These are phyloP conservation scores for Pichiaceae sp. DNA, from an alignment of 1,139 yeast genomes.

Conservation along the genomic window DNA sequence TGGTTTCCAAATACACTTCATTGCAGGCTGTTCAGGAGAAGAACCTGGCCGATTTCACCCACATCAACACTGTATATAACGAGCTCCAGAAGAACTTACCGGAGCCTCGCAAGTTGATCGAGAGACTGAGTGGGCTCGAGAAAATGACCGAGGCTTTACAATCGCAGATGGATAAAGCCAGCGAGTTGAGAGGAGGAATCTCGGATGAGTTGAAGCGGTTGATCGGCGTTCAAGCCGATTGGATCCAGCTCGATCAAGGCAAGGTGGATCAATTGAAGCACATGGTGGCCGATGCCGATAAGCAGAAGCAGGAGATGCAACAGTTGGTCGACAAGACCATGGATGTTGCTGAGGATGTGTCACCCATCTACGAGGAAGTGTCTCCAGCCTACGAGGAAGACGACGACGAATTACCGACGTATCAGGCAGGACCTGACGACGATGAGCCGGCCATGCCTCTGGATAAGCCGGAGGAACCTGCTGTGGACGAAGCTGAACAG, in stretches of 20 bases:
- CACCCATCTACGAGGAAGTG: conserved; percentile 28
- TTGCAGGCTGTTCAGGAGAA: background rate
- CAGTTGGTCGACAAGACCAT: conserved; percentile 27
- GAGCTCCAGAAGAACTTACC: conserved; percentile 18
- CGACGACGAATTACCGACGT: conserved; percentile 24
- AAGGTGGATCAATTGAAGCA: conserved; percentile 35
- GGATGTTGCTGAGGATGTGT: conserved; percentile 21
- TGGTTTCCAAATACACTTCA: background rate
- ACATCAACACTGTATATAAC: conserved; percentile 12
- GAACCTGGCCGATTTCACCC: conserved; percentile 8
- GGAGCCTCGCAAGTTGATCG: conserved; percentile 16
- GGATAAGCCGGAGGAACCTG: background rate
- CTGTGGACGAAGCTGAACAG: conserved; percentile 4
- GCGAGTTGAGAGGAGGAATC: conserved; percentile 32
- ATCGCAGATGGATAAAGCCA: conserved; percentile 26
- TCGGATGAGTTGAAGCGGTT: conserved; percentile 35
- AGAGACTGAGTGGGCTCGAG: conserved; percentile 12
- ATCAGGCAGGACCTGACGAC: conserved; percentile 24
- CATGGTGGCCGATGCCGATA: conserved; percentile 29
- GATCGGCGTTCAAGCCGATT: conserved; percentile 32
- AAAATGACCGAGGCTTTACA: conserved; percentile 10
- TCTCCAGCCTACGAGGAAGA: conserved; percentile 22
- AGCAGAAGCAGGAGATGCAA: conserved; percentile 38
- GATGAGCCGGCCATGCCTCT: conserved; percentile 2
- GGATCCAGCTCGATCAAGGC: conserved; percentile 36